Evolutionary conservation across 2,329 filamentous ascomycete species (phyloP), one percentile per base, ranked within the genome.

Genomic region (Xylariaceae sp.): DNA sequence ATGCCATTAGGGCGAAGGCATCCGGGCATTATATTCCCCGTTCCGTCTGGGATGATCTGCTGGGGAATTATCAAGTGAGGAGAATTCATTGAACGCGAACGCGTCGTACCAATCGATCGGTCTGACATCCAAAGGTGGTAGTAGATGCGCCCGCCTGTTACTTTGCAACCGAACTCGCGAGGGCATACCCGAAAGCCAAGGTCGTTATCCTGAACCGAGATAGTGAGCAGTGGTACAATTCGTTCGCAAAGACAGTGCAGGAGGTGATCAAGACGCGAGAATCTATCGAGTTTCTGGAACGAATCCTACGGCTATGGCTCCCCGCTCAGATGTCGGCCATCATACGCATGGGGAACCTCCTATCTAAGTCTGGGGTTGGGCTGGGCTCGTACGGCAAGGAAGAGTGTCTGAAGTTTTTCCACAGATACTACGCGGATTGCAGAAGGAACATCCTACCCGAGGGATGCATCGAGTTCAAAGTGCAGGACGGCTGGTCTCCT

Each of bases 131-230:
- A 47, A 47, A 59, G 54, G 55, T 30, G 16, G 49, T 56, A 12
- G 49, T 57, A 10, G 54, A 56, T 34, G 51, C 59, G 18, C 59
- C 59, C 3, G 42, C 42, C 10, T 54, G 56, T 21, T 58, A 59
- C 45, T 59, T 61, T 48, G 57, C 49, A 12, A 50, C 42, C n/a
- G 55, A 62, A 36, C 54, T 63, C 15, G 51, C 55, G 37, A 34
- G 46, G 26, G 53, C 55, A n/a, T 61, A 61, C 47, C 59, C 59
- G 1, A 22, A 58, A 9, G 57, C 57, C 4, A 59, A 61, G 47
- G 59, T 61, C 1, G 22, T 61, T 1, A 59, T 61, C 18, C 55
- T 61, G 29, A 60, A 55, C 44, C 57, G 59, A 7, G 52, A 58
- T 15, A 51, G 53, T 4, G 57, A 60, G 32, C 53, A 51, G n/a